A percentile compares a stretch with the other conserved stretches of the same genome.
phyloP scores from a whole-genome alignment of 2,329 filamentous ascomycete genomes.

The Salinomyces thailandicus region DNA sequence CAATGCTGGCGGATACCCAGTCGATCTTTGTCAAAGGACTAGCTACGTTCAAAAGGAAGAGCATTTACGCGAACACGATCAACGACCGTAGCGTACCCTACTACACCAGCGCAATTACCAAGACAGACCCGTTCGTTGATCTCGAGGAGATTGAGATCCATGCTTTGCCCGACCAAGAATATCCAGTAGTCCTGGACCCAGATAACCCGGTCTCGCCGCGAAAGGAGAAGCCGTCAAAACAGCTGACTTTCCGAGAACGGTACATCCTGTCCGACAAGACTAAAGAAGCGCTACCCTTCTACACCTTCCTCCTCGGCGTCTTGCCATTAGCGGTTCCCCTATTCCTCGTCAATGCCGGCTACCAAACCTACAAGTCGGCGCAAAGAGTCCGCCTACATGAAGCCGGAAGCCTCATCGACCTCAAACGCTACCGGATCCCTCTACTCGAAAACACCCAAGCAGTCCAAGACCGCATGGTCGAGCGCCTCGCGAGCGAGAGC shows the following conservation, averaged over 20 bases:
- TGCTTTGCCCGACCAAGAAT: slow-evolving; percentile 55
- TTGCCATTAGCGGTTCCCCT: slow-evolving; percentile 61
- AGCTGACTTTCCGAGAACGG: slow-evolving; percentile 18
- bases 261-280: slow-evolving; percentile 38
- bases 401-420: slow-evolving; percentile 50
- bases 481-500: slow-evolving; percentile 58
- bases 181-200: slow-evolving; percentile 64
- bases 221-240: slow-evolving; percentile 9
- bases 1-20: slow-evolving; percentile 69
- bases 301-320: slow-evolving; percentile 56
- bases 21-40: slow-evolving; percentile 80
- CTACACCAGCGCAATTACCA: slow-evolving; percentile 71
- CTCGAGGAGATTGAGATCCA: slow-evolving; percentile 58
- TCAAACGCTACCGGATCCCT: slow-evolving; percentile 64
- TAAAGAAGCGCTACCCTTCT: slow-evolving; percentile 50
- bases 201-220: slow-evolving; percentile 47
- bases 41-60: slow-evolving; percentile 62
- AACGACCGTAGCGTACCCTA: slow-evolving; percentile 76
- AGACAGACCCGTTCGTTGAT: slow-evolving; percentile 66
- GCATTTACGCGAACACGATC: slow-evolving; percentile 73
- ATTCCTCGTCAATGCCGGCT: slow-evolving; percentile 63
- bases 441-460: slow-evolving; percentile 64
- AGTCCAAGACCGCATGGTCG: slow-evolving; percentile 68
- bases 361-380: slow-evolving; percentile 66
- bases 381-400: slow-evolving; percentile 69